phyloP scores from a whole-genome alignment of 2,329 filamentous ascomycete species.

The Metarhizium sp. region DNA sequence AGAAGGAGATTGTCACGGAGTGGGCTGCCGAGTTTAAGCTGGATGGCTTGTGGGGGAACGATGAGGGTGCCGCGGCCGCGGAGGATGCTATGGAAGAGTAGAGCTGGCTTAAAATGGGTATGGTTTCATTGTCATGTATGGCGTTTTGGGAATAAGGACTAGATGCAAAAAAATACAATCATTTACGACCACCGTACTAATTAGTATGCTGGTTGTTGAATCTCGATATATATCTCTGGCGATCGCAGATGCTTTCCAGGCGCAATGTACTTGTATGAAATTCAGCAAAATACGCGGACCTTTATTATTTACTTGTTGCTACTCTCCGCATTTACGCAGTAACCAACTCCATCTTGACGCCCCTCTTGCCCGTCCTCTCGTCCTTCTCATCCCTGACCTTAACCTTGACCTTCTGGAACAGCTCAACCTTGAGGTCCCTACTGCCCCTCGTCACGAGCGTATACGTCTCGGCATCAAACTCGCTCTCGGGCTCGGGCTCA shows the following conservation, averaged over 20 bases:
- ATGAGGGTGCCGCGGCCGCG: constrained; percentile 18
- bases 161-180: constrained; percentile 3
- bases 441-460: constrained; percentile 53
- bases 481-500: constrained; percentile 66
- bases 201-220: background rate
- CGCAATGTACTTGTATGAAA: too few species aligned
- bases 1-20: constrained; percentile 83
- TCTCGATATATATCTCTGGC: background rate
- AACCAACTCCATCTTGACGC: constrained; percentile 67
- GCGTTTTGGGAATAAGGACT: background rate
- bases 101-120: background rate
- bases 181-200: background rate
- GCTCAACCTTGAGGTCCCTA: constrained; percentile 54
- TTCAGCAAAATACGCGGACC: too few species aligned
- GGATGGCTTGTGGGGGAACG: constrained; percentile 82
- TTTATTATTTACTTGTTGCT: too few species aligned
- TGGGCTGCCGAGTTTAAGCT: constrained; percentile 95
- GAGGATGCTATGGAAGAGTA: constrained; percentile 43
- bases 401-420: constrained; percentile 89
- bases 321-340: constrained; percentile 10
- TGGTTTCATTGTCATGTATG: background rate
- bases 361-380: constrained; percentile 90
- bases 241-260: background rate
- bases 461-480: constrained; percentile 82
- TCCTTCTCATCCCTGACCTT: constrained; percentile 89